Evolutionary conservation across 345 rosid species (phyloP), one percentile per base, ranked within the genome.

Genomic region (Jatropha curcas): DNA sequence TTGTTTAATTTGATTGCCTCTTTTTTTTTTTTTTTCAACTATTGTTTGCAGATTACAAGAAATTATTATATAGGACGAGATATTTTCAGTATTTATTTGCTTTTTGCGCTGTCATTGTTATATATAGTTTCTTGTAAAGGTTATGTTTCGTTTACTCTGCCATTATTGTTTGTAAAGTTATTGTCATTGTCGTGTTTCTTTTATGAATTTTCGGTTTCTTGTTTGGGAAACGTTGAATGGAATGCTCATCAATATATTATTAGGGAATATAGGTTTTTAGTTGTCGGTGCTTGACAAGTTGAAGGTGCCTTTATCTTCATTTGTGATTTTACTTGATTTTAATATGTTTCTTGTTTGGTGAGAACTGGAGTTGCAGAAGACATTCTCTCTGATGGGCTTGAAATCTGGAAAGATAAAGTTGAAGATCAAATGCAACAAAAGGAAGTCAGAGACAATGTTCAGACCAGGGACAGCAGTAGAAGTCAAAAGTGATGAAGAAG

Each of bases 371-470:
- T 71, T 71, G 58, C 79, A 78, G 83, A 67, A 61, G 3, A 60
- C 57, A 24, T 52, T 59, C 17, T 20, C 72, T 30, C 71, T 24
- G 17, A 43, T 17, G 62, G 80, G 74, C 31, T 33, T 53, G 7
- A 80, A 46, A n/a, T 35, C 81, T 39, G 25, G 22, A 34, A 74
- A 74, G 41, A 30, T 74, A 0, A 80, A 45, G 53, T 48, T 80
- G 72, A 87, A 81, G 84, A 69, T 81, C 39, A 81, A 50, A 25
- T 55, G 24, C 16, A 19, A 56, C 39, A 74, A 62, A 59, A 70
- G 43, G 71, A 39, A 48, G 53, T 13, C 76, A 25, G 69, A 52
- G 28, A 22, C 71, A 12, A 48, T 33, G 27, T 82, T 81, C 59
- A 72, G 30, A 51, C 72, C 30, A 7, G 74, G 74, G 56, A 3